These are phyloP conservation scores for Takashimella koratensis DNA, from an alignment of 1,284 basidiomycete genomes.

Conservation along the genomic window DNA sequence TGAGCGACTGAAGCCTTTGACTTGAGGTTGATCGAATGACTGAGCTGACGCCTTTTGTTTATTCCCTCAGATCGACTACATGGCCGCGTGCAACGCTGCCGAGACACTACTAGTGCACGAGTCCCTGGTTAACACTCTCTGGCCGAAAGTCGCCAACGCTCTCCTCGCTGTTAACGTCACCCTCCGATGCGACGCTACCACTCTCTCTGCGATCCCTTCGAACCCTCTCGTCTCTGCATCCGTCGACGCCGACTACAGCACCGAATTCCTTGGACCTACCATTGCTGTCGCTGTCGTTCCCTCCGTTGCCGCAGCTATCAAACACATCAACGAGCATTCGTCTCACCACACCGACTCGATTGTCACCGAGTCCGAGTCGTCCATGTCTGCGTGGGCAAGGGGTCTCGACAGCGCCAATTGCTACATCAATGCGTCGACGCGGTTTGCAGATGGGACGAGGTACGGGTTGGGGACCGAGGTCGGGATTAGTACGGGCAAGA, in stretches of 20 bases:
- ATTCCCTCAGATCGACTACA: conserved; percentile 88
- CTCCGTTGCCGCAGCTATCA: conserved; percentile 68
- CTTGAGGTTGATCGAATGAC: too few species aligned
- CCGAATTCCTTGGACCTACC: conserved; percentile 81
- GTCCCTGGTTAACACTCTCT: conserved; percentile 64
- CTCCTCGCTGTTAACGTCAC: conserved; percentile 68
- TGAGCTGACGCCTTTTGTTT: too few species aligned
- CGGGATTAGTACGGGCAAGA: conserved; percentile 92
- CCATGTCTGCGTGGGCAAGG: conserved; percentile 72
- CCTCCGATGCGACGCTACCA: conserved; percentile 70
- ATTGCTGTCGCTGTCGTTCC: conserved; percentile 74
- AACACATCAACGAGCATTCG: conserved; percentile 87
- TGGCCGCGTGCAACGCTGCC: conserved; percentile 90
- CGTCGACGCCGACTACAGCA: conserved; percentile 65
- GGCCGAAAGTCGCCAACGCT: conserved; percentile 72
- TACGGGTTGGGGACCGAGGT: conserved; percentile 98
- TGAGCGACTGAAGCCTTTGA: too few species aligned
- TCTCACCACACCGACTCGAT: conserved; percentile 96
- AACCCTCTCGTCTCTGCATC: conserved; percentile 55
- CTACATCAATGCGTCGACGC: conserved; percentile 89
- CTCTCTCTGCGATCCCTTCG: conserved; percentile 55
- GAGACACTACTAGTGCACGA: conserved; percentile 88
- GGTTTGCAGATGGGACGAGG: conserved; percentile 95
- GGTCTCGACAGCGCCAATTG: conserved; percentile 90
- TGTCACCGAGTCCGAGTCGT: conserved; percentile 70